Evolutionary conservation across 345 rosid genomes (phyloP).

Genomic region (Eucalyptus dawsonii): DNA sequence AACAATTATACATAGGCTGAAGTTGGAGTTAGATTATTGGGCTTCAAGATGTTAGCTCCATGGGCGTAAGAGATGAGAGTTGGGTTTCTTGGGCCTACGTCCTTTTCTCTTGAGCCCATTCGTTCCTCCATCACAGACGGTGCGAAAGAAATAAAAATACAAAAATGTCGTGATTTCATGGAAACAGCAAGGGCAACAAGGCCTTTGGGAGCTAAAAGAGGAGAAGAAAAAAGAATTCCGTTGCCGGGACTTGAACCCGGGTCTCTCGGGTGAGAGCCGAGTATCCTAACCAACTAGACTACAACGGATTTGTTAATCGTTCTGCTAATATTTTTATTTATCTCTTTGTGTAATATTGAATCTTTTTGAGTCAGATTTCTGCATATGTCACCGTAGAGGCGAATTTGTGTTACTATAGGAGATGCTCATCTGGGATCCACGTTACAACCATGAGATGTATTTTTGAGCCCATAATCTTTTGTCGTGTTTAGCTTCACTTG

Average conservation of each 20-base stretch:
- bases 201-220: too few relatives aligned
- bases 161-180: too few relatives aligned
- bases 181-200: too few relatives aligned
- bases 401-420: neutral
- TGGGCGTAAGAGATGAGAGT: neutral
- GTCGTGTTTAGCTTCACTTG: neutral
- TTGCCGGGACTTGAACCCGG: constrained; percentile 36
- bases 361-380: neutral
- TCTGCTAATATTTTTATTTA: accelerated
- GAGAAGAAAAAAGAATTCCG: neutral
- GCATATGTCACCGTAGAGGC: neutral
- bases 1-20: neutral
- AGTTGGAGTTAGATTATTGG: neutral
- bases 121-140: neutral
- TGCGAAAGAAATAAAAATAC: neutral
- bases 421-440: neutral
- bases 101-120: neutral
- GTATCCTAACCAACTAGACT: constrained; percentile 41
- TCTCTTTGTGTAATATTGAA: accelerated
- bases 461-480: neutral
- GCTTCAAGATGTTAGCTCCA: neutral
- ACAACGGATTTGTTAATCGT: neutral
- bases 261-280: constrained; percentile 44
- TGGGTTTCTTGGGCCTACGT: neutral
- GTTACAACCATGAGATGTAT: neutral